phyloP scores from a whole-genome alignment of 2,329 filamentous ascomycete genomes.

The Microascus cirrosus region DNA sequence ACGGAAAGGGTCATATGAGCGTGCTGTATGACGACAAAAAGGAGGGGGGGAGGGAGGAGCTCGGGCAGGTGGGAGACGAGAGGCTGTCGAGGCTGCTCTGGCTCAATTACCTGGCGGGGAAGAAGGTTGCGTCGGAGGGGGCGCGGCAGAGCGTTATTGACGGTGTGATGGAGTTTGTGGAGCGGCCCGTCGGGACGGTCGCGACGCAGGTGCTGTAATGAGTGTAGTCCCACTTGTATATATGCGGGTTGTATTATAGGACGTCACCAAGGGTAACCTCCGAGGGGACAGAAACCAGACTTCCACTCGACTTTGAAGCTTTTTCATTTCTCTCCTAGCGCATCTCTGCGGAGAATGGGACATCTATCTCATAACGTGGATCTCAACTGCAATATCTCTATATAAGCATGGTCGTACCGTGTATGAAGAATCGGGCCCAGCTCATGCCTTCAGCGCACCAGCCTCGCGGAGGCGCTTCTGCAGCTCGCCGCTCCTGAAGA shows the following conservation, averaged over 20 bases:
- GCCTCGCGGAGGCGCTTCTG: conserved; percentile 28
- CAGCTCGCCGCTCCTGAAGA: conserved; percentile 37
- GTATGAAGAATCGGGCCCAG: neutral
- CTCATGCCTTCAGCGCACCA: conserved; percentile 30
- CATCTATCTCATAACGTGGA: neutral
- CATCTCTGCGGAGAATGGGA: neutral
- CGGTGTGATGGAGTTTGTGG: conserved; percentile 79
- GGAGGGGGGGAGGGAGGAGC: conserved; percentile 32
- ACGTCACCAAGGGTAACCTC: neutral
- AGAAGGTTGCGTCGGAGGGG: conserved; percentile 73
- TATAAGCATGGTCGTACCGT: neutral
- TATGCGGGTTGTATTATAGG: neutral
- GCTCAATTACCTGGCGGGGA: conserved; percentile 82
- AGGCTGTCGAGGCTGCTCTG: conserved; percentile 72
- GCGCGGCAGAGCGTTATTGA: conserved; percentile 75
- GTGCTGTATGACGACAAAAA: conserved; percentile 56
- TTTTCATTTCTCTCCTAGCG: neutral
- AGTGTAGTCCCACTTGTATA: neutral
- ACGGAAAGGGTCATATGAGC: conserved; percentile 52
- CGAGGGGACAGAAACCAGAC: neutral
- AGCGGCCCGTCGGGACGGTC: conserved; percentile 77
- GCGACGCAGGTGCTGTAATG: conserved; percentile 58
- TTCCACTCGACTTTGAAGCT: neutral
- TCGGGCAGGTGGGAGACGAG: conserved; percentile 70
- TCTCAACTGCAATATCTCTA: neutral